Evolutionary conservation across 352 stramenopile species (phyloP).

Genomic region (Thraustotheca clavata): DNA sequence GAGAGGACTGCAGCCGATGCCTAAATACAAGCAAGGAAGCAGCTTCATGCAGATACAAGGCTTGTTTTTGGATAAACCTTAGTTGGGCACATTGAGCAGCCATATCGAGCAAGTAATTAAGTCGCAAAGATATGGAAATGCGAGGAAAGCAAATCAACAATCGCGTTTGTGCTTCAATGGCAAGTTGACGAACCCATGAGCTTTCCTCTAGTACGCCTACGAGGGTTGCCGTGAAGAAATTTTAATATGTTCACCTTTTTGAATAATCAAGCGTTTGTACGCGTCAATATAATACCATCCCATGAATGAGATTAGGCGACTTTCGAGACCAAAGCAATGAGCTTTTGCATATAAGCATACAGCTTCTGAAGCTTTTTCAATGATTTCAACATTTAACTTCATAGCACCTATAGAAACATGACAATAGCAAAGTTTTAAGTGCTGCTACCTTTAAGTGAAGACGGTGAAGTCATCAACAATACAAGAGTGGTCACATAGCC

Average conservation of each 20-base stretch:
- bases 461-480: conserved; percentile 2
- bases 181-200: conserved; percentile 58
- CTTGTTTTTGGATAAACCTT: conserved; percentile 14
- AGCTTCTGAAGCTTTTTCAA: conserved; percentile 72
- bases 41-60: conserved; percentile 66
- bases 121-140: conserved; percentile 24
- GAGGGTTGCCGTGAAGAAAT: background rate
- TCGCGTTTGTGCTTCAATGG: conserved; percentile 60
- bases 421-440: background rate
- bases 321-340: conserved; percentile 59
- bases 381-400: conserved; percentile 61
- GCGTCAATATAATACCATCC: conserved; percentile 62
- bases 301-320: conserved; percentile 53
- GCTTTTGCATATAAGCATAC: conserved; percentile 55
- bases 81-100: conserved; percentile 53
- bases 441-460: background rate
- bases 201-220: conserved; percentile 29
- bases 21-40: conserved; percentile 30
- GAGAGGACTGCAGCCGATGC: conserved; percentile 16
- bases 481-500: conserved; percentile 23
- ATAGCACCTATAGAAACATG: conserved; percentile 27
- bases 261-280: conserved; percentile 24
- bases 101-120: conserved; percentile 51
- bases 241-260: conserved; percentile 18
- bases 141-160: conserved; percentile 51